Evolutionary conservation across 208 protist species (phyloP).

Genomic region (Trypanosoma rangeli): DNA sequence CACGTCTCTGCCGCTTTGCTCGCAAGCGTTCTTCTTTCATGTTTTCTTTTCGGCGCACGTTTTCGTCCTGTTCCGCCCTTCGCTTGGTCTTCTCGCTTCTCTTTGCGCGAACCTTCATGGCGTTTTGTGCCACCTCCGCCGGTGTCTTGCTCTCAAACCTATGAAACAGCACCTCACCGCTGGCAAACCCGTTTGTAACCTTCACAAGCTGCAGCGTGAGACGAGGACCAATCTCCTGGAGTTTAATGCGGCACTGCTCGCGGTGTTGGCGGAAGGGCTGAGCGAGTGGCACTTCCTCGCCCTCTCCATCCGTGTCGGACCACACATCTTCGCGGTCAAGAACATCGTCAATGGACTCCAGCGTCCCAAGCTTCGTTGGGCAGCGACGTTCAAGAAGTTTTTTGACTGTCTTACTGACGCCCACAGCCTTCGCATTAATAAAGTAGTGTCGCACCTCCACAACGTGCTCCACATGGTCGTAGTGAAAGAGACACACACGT

Average conservation of each 20-base stretch:
- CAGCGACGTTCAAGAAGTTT: constrained; percentile 85
- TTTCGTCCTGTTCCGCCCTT: constrained; percentile 77
- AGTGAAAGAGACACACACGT: constrained; percentile 87
- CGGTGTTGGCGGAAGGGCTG: constrained; percentile 86
- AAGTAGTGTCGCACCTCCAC: constrained; percentile 92
- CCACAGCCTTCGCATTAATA: constrained; percentile 76
- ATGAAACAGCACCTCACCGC: constrained; percentile 87
- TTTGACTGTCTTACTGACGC: constrained; percentile 82
- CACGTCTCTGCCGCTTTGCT: constrained; percentile 65
- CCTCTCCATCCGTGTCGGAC: constrained; percentile 91
- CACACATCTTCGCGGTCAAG: constrained; percentile 81
- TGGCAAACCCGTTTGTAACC: constrained; percentile 89
- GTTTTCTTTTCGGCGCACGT: constrained; percentile 68
- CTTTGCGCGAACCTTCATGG: constrained; percentile 64
- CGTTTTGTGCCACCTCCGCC: constrained; percentile 67
- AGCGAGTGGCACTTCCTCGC: constrained; percentile 86
- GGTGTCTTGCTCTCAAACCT: constrained; percentile 59
- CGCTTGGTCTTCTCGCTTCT: constrained; percentile 72
- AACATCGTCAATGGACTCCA: constrained; percentile 79
- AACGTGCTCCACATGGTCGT: constrained; percentile 81
- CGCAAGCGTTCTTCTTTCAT: constrained; percentile 54
- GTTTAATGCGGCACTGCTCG: constrained; percentile 90
- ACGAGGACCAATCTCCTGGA: constrained; percentile 90
- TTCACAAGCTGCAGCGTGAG: constrained; percentile 90
- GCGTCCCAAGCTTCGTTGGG: constrained; percentile 75